phyloP scores from a whole-genome alignment of 2,329 filamentous ascomycete species.

The Ophiostoma sp. region DNA sequence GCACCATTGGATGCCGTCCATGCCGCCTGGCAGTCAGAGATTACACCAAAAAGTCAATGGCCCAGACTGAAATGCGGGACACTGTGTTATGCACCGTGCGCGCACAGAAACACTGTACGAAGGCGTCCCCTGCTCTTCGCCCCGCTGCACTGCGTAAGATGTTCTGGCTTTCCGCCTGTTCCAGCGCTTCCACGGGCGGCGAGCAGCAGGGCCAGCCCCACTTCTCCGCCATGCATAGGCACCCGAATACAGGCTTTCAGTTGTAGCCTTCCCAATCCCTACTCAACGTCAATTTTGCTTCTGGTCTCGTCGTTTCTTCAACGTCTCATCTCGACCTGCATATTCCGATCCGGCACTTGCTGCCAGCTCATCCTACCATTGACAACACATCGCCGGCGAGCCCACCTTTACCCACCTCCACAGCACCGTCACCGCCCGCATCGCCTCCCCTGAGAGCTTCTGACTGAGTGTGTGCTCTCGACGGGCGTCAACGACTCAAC shows the following conservation, averaged over 20 bases:
- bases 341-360: neutral
- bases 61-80: neutral
- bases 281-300: neutral
- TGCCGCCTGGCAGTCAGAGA: neutral
- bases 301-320: neutral
- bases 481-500: too few relatives aligned
- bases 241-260: neutral
- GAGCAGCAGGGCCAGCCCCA: conserved; percentile 10
- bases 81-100: neutral
- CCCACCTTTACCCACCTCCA: neutral
- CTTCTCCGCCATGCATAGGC: conserved; percentile 14
- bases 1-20: too few relatives aligned
- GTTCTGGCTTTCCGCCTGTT: neutral
- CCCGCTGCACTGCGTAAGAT: conserved; percentile 14
- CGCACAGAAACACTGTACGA: neutral
- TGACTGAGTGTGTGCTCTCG: neutral
- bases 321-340: neutral
- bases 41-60: conserved; percentile 8
- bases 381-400: neutral
- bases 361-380: neutral
- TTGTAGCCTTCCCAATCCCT: neutral
- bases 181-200: conserved; percentile 1
- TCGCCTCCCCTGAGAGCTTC: conserved; percentile 3
- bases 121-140: neutral
- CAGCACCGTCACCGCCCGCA: neutral